Base-by-base conservation (phyloP, 2,329 filamentous ascomycete genomes). In the Phialophora macrospora region DNA sequence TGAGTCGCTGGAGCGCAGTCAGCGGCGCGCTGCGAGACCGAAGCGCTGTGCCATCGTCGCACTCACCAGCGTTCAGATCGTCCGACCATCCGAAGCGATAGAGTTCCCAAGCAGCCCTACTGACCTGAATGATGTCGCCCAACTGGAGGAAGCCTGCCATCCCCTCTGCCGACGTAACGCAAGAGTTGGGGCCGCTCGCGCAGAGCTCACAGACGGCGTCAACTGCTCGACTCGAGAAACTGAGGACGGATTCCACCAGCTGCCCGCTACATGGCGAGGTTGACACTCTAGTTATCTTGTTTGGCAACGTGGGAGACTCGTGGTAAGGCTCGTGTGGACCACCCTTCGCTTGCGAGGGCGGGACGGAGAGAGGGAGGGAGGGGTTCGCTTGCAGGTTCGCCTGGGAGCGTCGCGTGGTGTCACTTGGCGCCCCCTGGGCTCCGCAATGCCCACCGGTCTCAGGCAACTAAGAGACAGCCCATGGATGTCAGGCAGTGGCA, bases 121-220 rank as follows among this genome's bases (percentile, higher is more conserved):
- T 51, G 48, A 51, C 20, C 48, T 51, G 48, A 26, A 51, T 51
- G 48, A 51, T 51, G 24, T 51, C 48, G 48, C 48, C 48, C 24
- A 51, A 26, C 14, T 51, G 48, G 4, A 51, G 11, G 12, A 51
- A 22, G 48, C 48, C 48, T 22, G 48, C 48, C 48, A 51, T 51
- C 24, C 48, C 20, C 48, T 26, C 12, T 51, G 48, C 48, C n/a
- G 20, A 51, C 4, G 20, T 20, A 12, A 51, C 24, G 48, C 24
- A 26, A 51, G 11, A 51, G 48, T 22, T 12, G 48, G 48, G 22
- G 20, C 48, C 48, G 48, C 48, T 22, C 48, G 17, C 48, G 48
- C 48, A 51, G 48, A 51, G 48, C 48, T 51, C 48, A 51, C 22
- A 51, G 20, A 9, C 48, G 14, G 48, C 48, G 3, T 51, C 46